Conservation (phyloP, 148 eudicot species). For the Heliosperma pusillum region DNA sequence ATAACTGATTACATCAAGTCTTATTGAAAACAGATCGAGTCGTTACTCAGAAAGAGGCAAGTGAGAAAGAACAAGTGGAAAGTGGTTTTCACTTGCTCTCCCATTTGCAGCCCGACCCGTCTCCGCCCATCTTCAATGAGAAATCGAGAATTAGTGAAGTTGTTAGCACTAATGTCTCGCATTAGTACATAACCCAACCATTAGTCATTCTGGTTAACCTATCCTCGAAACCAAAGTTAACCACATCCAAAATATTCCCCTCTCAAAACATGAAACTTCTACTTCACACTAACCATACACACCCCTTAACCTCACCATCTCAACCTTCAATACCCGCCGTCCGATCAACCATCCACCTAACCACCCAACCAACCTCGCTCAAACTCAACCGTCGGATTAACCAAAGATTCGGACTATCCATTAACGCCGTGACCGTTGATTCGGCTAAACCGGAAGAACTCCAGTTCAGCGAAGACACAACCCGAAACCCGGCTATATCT, state of each 20-base stretch:
- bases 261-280: constrained; percentile 32
- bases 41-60: too few species aligned
- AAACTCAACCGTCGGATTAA: constrained; percentile 20
- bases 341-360: not conserved
- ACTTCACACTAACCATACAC: constrained; percentile 29
- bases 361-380: not conserved
- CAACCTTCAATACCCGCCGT: constrained; percentile 3
- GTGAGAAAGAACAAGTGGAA: too few species aligned
- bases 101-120: too few species aligned
- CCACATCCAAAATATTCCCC: not conserved
- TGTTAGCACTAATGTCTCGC: too few species aligned
- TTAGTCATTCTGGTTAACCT: not conserved
- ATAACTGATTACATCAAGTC: too few species aligned
- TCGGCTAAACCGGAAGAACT: constrained; percentile 31
- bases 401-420: constrained; percentile 24
- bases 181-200: too few species aligned
- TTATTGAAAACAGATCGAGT: too few species aligned
- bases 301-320: constrained; percentile 16
- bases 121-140: too few species aligned
- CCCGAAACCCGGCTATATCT: constrained; percentile 64
- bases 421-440: constrained; percentile 42
- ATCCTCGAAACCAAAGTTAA: not conserved
- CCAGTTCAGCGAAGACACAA: constrained; percentile 31
- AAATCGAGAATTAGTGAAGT: too few species aligned
- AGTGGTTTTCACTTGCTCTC: too few species aligned